Base-by-base conservation (phyloP, 1,139 yeast genomes). In the Keqinozyma sinolaborantium region DNA sequence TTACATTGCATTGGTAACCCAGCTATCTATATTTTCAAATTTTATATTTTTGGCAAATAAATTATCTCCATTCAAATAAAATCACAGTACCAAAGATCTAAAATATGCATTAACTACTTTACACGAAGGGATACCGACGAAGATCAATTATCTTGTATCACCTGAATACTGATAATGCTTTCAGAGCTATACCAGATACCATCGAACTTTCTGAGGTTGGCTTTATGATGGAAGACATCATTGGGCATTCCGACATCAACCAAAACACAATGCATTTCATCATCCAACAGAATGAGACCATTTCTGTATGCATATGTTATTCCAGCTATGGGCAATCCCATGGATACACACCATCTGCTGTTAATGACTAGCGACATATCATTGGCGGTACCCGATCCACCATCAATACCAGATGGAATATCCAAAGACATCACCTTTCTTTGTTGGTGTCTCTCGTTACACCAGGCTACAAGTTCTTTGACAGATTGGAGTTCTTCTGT, bases 361-460 rank as follows among this genome's bases (percentile, higher is more conserved):
- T 50, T 50, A 15, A 66, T 46, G 23, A 49, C 50, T 29, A 68
- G 42, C 13, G 53, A 41, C 3, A 49, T 44, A 25, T 58, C 59
- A 25, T 64, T 64, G 2, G 60, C 50, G 4, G 79, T 70, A 6
- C 95, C 96, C 0, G 94, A 79, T 4, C 95, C 86, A 6, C 94
- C 83, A 49, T 87, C 95, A 26, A 84, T 66, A 5, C 96, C 96
- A 0, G 90, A 74, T 3, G 95, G 94, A 21, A 85, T 75, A 48
- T 87, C 95, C 16, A 88, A 55, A 0, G 95, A 83, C 64, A 85
- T 61, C 10, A 80, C 60, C 30, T 76, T 72, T 6, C 71, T 60
- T 28, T 61, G 60, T 25, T 62, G 64, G 10, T 51, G 51, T n/a
- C 72, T 72, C 30, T 62, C 63, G 42, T 83, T 83, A 39, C 84